Conservation (phyloP, 371 early-diverging fungal genomes). For the Saksenaea oblongispora region DNA sequence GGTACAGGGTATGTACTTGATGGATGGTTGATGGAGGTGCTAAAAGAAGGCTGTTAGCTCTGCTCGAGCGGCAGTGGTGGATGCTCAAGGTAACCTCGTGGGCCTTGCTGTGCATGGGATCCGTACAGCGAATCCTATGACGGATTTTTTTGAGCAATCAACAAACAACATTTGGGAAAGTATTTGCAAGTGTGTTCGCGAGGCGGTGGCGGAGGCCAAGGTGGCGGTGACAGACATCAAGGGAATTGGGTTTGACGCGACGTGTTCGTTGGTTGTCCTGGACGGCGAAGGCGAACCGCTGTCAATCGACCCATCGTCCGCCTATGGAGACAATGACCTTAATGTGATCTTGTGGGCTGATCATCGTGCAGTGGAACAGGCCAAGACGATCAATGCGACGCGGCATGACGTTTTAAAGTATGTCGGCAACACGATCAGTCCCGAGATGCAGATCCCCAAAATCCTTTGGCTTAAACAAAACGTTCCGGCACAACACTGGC, state of each 20-base stretch:
- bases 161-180: constrained; percentile 70
- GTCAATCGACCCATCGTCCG: constrained; percentile 46
- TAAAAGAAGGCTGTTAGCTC: constrained; percentile 28
- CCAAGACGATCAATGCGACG: constrained; percentile 65
- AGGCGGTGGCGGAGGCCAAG: constrained; percentile 36
- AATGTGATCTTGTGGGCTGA: constrained; percentile 82
- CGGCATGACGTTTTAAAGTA: constrained; percentile 58
- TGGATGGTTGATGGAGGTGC: neutral
- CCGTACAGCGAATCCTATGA: constrained; percentile 46
- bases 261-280: constrained; percentile 70
- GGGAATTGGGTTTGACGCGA: constrained; percentile 80
- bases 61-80: constrained; percentile 65
- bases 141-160: constrained; percentile 70
- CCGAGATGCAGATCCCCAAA: constrained; percentile 81
- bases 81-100: constrained; percentile 48
- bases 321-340: constrained; percentile 39
- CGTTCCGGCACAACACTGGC: constrained; percentile 51
- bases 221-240: constrained; percentile 40
- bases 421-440: constrained; percentile 67
- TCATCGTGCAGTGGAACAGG: constrained; percentile 70
- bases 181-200: constrained; percentile 47
- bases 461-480: constrained; percentile 69
- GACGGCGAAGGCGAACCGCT: constrained; percentile 54
- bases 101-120: constrained; percentile 53
- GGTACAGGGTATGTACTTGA: constrained; percentile 57